Evolutionary conservation across 306 rosid species (phyloP), one percentile per base, ranked within the genome.

Genomic region (Citrullus mucosospermus): DNA sequence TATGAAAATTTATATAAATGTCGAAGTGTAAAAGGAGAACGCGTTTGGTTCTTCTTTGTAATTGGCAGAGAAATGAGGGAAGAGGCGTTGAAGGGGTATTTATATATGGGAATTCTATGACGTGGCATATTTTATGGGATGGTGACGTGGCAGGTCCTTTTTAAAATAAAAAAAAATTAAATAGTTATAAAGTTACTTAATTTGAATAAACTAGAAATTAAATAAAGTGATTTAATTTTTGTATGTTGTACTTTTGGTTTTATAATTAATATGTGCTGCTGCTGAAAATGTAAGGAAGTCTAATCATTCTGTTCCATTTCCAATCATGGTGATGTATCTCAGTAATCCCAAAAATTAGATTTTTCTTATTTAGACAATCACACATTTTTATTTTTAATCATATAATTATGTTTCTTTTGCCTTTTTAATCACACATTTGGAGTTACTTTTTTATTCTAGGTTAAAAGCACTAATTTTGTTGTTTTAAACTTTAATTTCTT

Each of bases 21-120:
- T 51, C 43, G 5, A 50, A 51, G 22, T 73, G 61, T 50, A 73
- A 51, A 73, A 73, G 16, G 41, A 73, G 77, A 51, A 48, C 51
- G 15, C 44, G 60, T 50, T 72, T 73, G 28, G 60, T 73, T 73
- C 38, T 72, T 50, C 56, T 51, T 43, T 22, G 57, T 71, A 71
- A 73, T 73, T 51, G 17, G 62, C 63, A 74, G 78, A 74, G 78
- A 74, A 74, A 74, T 30, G 50, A 53, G 78, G 78, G 14, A 34
- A 17, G 28, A 0, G n/a, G 30, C 48, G 43, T 54, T 53, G 25
- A 4, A 17, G 48, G 39, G 48, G 10, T 2, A 32, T 70, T 74
- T 74, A 74, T 74, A 74, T 32, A 2, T 32, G 32, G 32, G 12
- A 53, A 17, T 2, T 53, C 0, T n/a, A 6, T 32, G 62, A 74